Conservation (phyloP, 1,139 yeast species). For the Martiniozyma asiatica region DNA sequence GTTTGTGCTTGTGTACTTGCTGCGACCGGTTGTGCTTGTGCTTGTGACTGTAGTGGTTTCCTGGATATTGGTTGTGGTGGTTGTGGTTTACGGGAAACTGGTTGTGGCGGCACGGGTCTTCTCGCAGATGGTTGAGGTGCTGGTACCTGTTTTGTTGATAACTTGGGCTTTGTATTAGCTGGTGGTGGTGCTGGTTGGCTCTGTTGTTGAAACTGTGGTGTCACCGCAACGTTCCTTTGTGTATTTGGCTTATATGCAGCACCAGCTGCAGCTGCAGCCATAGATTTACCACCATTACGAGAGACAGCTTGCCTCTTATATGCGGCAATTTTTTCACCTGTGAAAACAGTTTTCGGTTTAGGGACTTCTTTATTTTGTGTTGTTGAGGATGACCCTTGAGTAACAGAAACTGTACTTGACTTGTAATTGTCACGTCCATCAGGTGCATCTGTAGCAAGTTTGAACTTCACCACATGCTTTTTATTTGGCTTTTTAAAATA, state of each 20-base stretch:
- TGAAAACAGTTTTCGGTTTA: conserved; percentile 41
- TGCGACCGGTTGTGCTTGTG: conserved; percentile 6
- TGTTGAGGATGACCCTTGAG: conserved; percentile 65
- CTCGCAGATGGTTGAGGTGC: conserved; percentile 13
- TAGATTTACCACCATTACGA: conserved; percentile 15
- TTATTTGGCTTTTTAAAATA: conserved; percentile 91
- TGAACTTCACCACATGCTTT: conserved; percentile 61
- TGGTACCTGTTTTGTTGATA: conserved; percentile 14
- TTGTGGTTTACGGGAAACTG: conserved; percentile 16
- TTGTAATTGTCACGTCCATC: conserved; percentile 63
- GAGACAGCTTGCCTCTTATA: conserved; percentile 15
- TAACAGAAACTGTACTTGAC: conserved; percentile 77
- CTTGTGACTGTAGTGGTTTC: conserved; percentile 9
- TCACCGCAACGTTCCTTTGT: too few species aligned
- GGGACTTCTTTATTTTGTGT: conserved; percentile 69
- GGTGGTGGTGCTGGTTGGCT: conserved; percentile 10
- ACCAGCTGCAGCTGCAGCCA: conserved; percentile 19
- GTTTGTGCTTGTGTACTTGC: too few species aligned
- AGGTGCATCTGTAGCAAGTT: conserved; percentile 49
- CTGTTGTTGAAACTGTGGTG: conserved; percentile 11
- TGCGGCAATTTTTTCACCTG: conserved; percentile 17
- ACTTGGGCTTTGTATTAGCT: conserved; percentile 14
- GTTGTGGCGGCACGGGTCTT: conserved; percentile 10
- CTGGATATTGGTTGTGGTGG: conserved; percentile 14
- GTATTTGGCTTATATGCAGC: conserved; percentile 19